Evolutionary conservation across 176 grass and related monocot species (phyloP).

Genomic region (maize (Zea mays)): DNA sequence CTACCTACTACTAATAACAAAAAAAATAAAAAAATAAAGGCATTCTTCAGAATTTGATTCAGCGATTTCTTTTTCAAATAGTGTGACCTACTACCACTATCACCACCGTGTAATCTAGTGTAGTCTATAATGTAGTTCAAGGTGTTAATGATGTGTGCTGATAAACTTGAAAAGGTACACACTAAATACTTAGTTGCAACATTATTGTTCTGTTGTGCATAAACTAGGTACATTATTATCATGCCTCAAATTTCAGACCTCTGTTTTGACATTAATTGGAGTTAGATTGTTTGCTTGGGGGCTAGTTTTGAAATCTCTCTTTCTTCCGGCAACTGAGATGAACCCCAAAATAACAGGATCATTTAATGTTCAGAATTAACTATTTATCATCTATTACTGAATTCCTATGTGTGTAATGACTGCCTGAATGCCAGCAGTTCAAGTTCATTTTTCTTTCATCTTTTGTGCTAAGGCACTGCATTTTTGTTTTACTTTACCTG

Average conservation of each 20-base stretch:
- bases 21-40: background rate
- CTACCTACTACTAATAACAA: background rate
- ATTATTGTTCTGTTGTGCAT: background rate
- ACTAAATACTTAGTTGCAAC: background rate
- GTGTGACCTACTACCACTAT: background rate
- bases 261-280: constrained; percentile 21
- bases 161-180: background rate
- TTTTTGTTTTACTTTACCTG: constrained; percentile 30
- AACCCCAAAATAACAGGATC: background rate
- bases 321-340: constrained; percentile 1
- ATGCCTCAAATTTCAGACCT: background rate
- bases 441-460: constrained; percentile 18
- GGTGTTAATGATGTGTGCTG: background rate
- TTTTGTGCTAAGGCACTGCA: background rate
- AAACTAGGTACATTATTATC: constrained; percentile 2
- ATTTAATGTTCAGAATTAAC: constrained; percentile 10
- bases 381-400: background rate
- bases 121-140: background rate
- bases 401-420: constrained; percentile 24
- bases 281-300: background rate
- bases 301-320: constrained; percentile 20
- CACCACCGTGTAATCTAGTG: background rate
- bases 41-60: background rate
- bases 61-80: background rate
- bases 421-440: background rate